These are phyloP conservation scores for Sporisorium iseilematis-ciliati DNA, from an alignment of 1,284 basidiomycete genomes.

Conservation along the genomic window DNA sequence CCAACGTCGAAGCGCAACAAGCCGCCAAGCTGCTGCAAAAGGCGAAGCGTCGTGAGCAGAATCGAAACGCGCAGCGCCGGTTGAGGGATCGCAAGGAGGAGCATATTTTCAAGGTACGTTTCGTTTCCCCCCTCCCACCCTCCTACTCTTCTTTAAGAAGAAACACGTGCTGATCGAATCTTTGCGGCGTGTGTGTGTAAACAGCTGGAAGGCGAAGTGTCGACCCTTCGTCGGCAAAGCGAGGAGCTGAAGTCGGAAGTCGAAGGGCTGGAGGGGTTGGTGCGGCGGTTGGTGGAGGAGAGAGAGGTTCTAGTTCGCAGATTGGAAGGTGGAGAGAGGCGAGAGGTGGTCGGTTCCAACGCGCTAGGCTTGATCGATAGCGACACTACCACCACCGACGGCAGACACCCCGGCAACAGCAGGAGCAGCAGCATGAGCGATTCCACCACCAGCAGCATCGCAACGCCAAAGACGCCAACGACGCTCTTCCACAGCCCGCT, in stretches of 20 bases:
- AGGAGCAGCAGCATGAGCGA: neutral
- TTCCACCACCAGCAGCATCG: constrained; percentile 1
- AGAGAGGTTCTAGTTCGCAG: constrained; percentile 10
- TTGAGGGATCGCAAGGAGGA: constrained; percentile 42
- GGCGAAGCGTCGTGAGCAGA: constrained; percentile 36
- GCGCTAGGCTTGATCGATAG: neutral
- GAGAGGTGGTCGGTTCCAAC: neutral
- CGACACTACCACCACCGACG: neutral
- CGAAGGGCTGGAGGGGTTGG: constrained; percentile 26
- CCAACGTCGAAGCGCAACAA: constrained; percentile 27
- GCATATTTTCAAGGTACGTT: constrained; percentile 35
- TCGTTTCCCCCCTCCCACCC: no score
- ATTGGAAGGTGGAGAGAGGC: constrained; percentile 4
- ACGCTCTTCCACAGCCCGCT: constrained; percentile 4
- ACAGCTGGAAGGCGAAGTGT: constrained; percentile 31
- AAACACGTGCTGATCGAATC: no score
- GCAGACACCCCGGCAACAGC: no score
- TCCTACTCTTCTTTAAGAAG: no score
- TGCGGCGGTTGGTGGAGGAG: constrained; percentile 27
- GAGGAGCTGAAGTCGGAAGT: constrained; percentile 11
- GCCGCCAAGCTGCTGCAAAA: constrained; percentile 38
- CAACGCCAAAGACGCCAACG: constrained; percentile 12
- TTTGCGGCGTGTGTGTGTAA: no score
- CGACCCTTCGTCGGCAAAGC: constrained; percentile 9
- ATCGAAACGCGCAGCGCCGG: constrained; percentile 37